phyloP scores from a whole-genome alignment of 2,329 filamentous ascomycete genomes.

The Xylariaceae sp. region DNA sequence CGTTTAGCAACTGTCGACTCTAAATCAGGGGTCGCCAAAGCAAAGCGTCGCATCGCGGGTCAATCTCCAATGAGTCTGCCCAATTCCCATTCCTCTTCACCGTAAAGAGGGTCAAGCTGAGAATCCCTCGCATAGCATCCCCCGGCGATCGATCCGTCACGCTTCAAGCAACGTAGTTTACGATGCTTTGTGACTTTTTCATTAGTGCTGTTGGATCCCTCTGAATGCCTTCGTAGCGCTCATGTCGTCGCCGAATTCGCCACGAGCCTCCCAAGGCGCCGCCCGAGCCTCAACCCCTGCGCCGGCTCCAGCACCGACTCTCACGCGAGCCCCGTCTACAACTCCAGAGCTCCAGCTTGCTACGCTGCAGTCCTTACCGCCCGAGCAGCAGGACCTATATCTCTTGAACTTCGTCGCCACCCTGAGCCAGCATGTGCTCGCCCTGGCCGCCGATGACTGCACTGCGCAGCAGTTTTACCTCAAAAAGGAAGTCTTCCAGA shows the following conservation, averaged over 20 bases:
- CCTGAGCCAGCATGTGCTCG: slow-evolving; percentile 73
- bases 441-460: slow-evolving; percentile 71
- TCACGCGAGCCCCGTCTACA: slow-evolving; percentile 32
- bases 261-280: slow-evolving; percentile 35
- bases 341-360: slow-evolving; percentile 81
- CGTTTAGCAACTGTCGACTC: slow-evolving; percentile 2
- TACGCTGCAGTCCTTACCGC: slow-evolving; percentile 83
- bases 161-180: background rate
- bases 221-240: slow-evolving; percentile 11
- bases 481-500: slow-evolving; percentile 91
- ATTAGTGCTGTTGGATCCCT: slow-evolving; percentile 5
- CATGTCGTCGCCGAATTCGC: slow-evolving; percentile 33
- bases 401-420: slow-evolving; percentile 83
- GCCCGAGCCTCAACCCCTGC: slow-evolving; percentile 28
- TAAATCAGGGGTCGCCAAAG: no score
- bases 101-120: background rate
- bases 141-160: background rate
- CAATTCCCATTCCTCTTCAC: background rate
- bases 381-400: slow-evolving; percentile 94
- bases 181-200: background rate
- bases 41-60: no score
- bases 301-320: slow-evolving; percentile 29
- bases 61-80: slow-evolving; percentile 1
- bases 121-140: slow-evolving; percentile 5
- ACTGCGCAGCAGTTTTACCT: slow-evolving; percentile 86